Evolutionary conservation across 352 stramenopile genomes (phyloP), one percentile per base, ranked within the genome.

Genomic region (Globisporangium parvum): DNA sequence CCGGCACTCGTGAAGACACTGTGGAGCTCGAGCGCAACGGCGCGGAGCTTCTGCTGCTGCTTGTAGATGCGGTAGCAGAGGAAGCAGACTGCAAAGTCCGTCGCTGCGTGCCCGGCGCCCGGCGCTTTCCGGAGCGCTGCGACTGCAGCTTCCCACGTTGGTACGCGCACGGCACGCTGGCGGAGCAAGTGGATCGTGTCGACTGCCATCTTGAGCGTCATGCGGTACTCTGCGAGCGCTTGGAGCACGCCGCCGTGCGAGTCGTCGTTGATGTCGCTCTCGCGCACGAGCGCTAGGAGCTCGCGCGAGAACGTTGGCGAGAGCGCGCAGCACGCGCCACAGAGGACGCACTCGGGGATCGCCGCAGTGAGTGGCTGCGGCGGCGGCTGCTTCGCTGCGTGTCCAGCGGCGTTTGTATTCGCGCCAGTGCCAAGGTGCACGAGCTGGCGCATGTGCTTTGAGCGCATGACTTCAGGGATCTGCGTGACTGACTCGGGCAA

Each of bases 1-100:
- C 49, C 21, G 12, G 47, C 60, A 4, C 28, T 37, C 8, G 41
- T 64, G 35, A 66, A 51, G 2, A 65, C 44, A 31, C 63, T 53
- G 20, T 80, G 70, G 0, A 88, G 53, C 50, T 89, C 78, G 20
- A 58, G 54, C 0, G 80, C 66, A 15, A 87, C 68, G 10, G 72
- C 40, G 28, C 71, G 60, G 4, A 91, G 62, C 48, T 66, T 62
- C 17, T 79, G 55, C 41, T 93, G 80, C 41, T 86, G 73, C 52
- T 91, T 85, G 67, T 85, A 91, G 21, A 93, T 71, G 20, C 63
- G 59, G 42, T 93, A 93, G 62, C 83, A 93, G 2, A 93, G 51
- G 53, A 77, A 77, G 41, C 83, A 93, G 0, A 86, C 79, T 0
- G 66, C 68, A 44, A 89, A 89, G 48, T 90, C 75, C 3, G 75